These are phyloP conservation scores for Pythium brachiatum DNA, from an alignment of 352 stramenopile species.

Conservation along the genomic window DNA sequence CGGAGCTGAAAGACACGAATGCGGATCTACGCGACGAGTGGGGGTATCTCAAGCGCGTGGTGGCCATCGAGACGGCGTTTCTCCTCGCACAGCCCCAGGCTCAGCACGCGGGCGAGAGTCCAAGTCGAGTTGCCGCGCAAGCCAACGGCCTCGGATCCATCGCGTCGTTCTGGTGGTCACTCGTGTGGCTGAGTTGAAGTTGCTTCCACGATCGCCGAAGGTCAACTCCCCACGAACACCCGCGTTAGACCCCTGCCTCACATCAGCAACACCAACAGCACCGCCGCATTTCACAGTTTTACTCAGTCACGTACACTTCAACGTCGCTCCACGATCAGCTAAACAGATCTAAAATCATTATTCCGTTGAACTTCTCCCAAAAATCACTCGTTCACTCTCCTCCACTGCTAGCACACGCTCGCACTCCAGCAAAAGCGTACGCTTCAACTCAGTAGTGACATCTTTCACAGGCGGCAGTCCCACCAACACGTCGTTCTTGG, in stretches of 20 bases:
- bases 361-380: conserved; percentile 2
- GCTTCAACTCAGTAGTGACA: neutral
- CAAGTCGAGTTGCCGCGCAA: neutral
- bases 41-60: neutral
- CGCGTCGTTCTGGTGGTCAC: neutral
- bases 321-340: neutral
- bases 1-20: neutral
- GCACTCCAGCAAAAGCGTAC: conserved; percentile 16
- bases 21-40: neutral
- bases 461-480: conserved; percentile 36
- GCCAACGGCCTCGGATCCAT: neutral
- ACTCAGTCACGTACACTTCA: no score
- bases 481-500: conserved; percentile 84
- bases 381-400: conserved; percentile 14
- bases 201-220: no score
- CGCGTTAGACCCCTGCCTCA: no score
- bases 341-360: neutral
- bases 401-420: conserved; percentile 1
- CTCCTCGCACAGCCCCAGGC: neutral
- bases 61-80: neutral
- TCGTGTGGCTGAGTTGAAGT: neutral
- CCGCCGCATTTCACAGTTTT: no score
- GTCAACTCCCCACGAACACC: no score
- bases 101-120: neutral
- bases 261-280: no score